phyloP scores from a whole-genome alignment of 768 basidiomycete genomes.

The Suillus americanus region DNA sequence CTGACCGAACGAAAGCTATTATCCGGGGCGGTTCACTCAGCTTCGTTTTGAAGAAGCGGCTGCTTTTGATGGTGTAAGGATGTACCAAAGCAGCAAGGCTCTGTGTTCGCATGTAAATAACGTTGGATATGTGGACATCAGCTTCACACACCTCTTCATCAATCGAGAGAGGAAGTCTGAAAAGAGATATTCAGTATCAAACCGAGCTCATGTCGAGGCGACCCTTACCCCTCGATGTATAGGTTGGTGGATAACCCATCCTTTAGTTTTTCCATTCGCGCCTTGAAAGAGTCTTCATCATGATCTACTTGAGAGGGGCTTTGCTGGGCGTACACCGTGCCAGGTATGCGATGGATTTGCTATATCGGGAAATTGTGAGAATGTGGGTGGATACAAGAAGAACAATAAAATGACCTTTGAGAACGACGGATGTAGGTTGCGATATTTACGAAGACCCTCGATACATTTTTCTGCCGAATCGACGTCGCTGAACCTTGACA shows the following conservation, averaged over 20 bases:
- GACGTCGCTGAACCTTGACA: slow-evolving; percentile 60
- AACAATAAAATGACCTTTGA: slow-evolving; percentile 58
- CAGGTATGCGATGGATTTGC: slow-evolving; percentile 83
- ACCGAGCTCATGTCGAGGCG: background rate
- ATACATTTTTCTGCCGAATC: slow-evolving; percentile 78
- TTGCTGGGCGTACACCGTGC: slow-evolving; percentile 58
- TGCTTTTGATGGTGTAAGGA: slow-evolving; percentile 72
- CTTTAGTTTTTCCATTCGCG: slow-evolving; percentile 74
- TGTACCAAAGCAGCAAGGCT: slow-evolving; percentile 65
- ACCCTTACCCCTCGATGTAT: slow-evolving; percentile 71
- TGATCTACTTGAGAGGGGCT: slow-evolving; percentile 24
- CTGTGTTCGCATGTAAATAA: slow-evolving; percentile 27
- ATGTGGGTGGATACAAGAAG: background rate
- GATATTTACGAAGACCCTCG: slow-evolving; percentile 61
- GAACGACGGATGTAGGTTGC: slow-evolving; percentile 83
- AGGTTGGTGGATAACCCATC: slow-evolving; percentile 72
- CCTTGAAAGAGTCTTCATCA: slow-evolving; percentile 57
- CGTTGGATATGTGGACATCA: background rate
- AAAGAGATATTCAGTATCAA: slow-evolving; percentile 4
- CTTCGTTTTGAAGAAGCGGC: slow-evolving; percentile 78
- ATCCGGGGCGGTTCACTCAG: slow-evolving; percentile 75
- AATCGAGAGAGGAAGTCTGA: slow-evolving; percentile 66
- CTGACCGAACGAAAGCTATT: slow-evolving; percentile 79
- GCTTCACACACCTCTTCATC: slow-evolving; percentile 54
- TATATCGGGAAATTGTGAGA: slow-evolving; percentile 18